Base-by-base conservation (phyloP, 2,329 filamentous ascomycete species). In the Fusarium concolor region DNA sequence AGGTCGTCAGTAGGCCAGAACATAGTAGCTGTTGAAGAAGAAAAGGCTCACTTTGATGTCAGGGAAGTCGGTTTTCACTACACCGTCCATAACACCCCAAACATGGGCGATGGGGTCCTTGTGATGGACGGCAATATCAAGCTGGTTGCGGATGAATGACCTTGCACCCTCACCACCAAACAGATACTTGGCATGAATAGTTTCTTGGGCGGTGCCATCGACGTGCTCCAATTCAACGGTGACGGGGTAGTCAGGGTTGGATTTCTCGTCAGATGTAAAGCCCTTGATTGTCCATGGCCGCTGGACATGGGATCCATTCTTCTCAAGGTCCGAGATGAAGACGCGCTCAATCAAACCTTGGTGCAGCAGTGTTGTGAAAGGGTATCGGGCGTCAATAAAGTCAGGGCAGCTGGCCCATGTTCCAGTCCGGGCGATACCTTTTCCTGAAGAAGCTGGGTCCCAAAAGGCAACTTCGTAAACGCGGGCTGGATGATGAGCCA, bases 351-450 rank as follows among this genome's bases (percentile, higher is more conserved):
- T 92, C 66, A 87, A 78, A 8, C 90, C 91, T 75, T 93, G 90
- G 73, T 93, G 90, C 14, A 93, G 79, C 3, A 91, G 85, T 2
- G 90, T 89, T 50, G 90, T 91, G 73, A 91, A 91, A 6, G 89
- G 89, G 69, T 90, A 92, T 49, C 90, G 84, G 15, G 90, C 89
- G 55, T 91, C 89, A 59, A 92, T 90, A 79, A 97, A 97, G 69
- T 87, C 89, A 1, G 94, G 94, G 79, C 94, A 97, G 76, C 91
- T 94, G 7, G 93, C 91, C 93, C 93, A 97, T 7, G 88, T 90
- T 28, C 89, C 88, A 2, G 89, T 92, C 67, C 90, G 83, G 31
- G 84, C 81, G 65, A 92, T 91, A 31, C 88, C 86, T 42, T 82
- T 79, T 33, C 82, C 82, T 42, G 84, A 87, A 31, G 78, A 76